Evolutionary conservation across 164 flowering plant species (phyloP).

Genomic region (Stephania cephalantha): DNA sequence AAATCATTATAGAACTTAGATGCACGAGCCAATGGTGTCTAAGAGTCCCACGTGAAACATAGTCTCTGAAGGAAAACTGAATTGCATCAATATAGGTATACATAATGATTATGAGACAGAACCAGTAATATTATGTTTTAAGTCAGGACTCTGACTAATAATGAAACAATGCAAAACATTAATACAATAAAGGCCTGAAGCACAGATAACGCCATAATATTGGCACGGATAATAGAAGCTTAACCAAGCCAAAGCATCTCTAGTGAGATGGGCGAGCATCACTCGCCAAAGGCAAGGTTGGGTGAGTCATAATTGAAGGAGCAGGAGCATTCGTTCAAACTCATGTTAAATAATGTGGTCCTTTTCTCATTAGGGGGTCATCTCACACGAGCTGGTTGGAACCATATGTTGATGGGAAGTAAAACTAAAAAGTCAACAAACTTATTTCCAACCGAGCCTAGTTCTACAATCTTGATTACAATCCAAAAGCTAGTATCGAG

Average conservation of each 20-base stretch:
- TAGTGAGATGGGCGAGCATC: too few relatives aligned
- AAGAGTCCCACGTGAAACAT: not conserved
- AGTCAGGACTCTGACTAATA: not conserved
- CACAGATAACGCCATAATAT: not conserved
- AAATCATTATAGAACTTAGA: not conserved
- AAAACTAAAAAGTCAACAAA: too few relatives aligned
- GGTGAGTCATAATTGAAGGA: too few relatives aligned
- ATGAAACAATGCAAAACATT: not conserved
- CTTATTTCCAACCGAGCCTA: not conserved
- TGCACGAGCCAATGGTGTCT: not conserved
- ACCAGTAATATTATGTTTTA: not conserved
- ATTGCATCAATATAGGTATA: not conserved
- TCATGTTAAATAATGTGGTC: not conserved
- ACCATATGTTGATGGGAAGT: too few relatives aligned
- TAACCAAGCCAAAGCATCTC: too few relatives aligned
- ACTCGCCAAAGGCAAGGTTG: too few relatives aligned
- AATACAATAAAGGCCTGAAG: not conserved
- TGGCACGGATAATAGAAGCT: not conserved
- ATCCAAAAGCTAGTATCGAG: too few relatives aligned
- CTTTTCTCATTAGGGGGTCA: not conserved
- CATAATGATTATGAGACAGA: not conserved
- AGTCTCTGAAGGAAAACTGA: not conserved
- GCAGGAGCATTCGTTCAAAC: not conserved
- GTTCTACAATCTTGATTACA: not conserved
- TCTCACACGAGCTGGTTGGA: not conserved